Evolutionary conservation across 805 yeast species (phyloP).

Genomic region (Candida rishiriensis): DNA sequence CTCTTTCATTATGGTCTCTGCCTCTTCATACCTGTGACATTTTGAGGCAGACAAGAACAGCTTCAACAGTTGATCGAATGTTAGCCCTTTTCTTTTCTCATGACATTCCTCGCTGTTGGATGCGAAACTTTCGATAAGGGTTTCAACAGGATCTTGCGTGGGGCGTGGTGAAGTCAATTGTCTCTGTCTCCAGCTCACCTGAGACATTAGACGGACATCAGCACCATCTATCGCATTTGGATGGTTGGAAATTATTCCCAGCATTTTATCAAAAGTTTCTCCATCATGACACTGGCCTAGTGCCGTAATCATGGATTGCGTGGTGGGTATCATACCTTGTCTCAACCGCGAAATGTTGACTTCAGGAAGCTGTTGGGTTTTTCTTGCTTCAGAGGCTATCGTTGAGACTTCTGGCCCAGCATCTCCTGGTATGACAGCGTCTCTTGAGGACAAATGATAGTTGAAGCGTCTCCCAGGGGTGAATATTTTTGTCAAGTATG

Average conservation of each 20-base stretch:
- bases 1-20: slow-evolving; percentile 7
- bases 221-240: slow-evolving; percentile 7
- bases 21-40: slow-evolving; percentile 3
- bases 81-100: background rate
- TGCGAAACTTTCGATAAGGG: no score
- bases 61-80: slow-evolving; percentile 3
- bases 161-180: slow-evolving; percentile 1
- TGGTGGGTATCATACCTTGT: slow-evolving; percentile 23
- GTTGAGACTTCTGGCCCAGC: slow-evolving; percentile 4
- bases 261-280: slow-evolving; percentile 13
- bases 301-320: slow-evolving; percentile 12
- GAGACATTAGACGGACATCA: slow-evolving; percentile 13
- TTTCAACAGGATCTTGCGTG: background rate
- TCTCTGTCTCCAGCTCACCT: slow-evolving; percentile 21
- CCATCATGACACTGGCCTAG: slow-evolving; percentile 5
- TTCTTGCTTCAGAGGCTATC: background rate
- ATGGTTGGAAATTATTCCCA: slow-evolving; percentile 10
- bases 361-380: slow-evolving; percentile 5
- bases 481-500: slow-evolving; percentile 5
- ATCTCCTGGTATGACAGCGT: slow-evolving; percentile 1
- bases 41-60: background rate
- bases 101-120: no score
- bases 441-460: background rate
- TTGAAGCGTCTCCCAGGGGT: background rate
- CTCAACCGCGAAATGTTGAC: slow-evolving; percentile 18